Conservation (phyloP, 495 filamentous ascomycete genomes). For the Penicilliopsis zonata region DNA sequence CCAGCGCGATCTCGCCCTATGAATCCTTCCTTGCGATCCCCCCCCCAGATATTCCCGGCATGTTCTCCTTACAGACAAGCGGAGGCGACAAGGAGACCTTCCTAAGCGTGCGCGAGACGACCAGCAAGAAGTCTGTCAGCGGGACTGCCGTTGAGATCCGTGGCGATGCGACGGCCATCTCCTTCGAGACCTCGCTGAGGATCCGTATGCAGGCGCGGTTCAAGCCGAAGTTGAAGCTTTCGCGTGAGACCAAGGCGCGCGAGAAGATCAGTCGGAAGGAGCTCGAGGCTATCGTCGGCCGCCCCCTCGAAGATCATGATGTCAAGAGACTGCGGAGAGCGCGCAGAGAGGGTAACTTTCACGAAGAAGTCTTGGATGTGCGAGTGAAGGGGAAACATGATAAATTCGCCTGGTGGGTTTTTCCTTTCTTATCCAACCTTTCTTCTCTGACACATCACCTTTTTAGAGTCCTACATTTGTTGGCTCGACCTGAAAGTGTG, state of each 20-base stretch:
- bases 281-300: constrained; percentile 70
- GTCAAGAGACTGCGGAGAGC: constrained; percentile 73
- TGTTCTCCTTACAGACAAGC: constrained; percentile 57
- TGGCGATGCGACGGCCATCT: constrained; percentile 61
- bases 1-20: constrained; percentile 68
- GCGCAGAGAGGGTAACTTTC: constrained; percentile 72
- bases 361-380: constrained; percentile 78
- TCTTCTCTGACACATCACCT: constrained; percentile 6
- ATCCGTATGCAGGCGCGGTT: constrained; percentile 92
- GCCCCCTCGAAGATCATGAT: constrained; percentile 71
- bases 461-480: too few species aligned
- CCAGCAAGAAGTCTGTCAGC: constrained; percentile 28
- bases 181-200: constrained; percentile 64
- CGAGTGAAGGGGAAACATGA: constrained; percentile 95
- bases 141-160: constrained; percentile 41
- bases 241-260: constrained; percentile 65
- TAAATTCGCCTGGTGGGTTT: constrained; percentile 56
- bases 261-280: constrained; percentile 82
- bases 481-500: too few species aligned
- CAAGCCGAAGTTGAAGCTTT: constrained; percentile 68
- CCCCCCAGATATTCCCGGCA: constrained; percentile 47
- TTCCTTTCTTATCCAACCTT: constrained; percentile 1
- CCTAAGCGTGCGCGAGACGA: constrained; percentile 33
- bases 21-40: constrained; percentile 70
- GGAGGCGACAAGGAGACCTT: constrained; percentile 37